Evolutionary conservation across 2,329 filamentous ascomycete species (phyloP).

Genomic region (Aureobasidium subglaciale): DNA sequence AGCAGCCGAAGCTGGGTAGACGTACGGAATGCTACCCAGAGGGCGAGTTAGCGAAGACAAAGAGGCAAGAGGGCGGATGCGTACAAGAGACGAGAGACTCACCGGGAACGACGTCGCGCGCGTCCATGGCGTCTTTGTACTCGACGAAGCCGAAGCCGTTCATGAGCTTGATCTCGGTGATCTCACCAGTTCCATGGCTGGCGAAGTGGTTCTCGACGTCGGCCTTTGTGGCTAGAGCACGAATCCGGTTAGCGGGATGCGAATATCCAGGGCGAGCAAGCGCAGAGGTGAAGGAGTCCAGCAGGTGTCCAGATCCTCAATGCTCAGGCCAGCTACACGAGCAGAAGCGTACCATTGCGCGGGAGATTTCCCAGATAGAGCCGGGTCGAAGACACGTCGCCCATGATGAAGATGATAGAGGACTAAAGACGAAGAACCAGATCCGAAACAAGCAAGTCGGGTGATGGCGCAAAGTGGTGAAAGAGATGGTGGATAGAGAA

Average conservation of each 20-base stretch:
- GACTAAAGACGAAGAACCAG: background rate
- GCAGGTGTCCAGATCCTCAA: slow-evolving; percentile 16
- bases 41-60: slow-evolving; percentile 18
- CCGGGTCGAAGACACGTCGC: slow-evolving; percentile 87
- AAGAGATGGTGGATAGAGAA: background rate
- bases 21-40: slow-evolving; percentile 53
- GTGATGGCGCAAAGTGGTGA: background rate
- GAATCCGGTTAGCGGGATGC: slow-evolving; percentile 41
- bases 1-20: slow-evolving; percentile 22
- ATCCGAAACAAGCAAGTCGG: slow-evolving; percentile 3
- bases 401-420: slow-evolving; percentile 48
- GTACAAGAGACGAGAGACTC: slow-evolving; percentile 36
- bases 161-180: slow-evolving; percentile 99
- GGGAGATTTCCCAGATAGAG: slow-evolving; percentile 98
- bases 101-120: slow-evolving; percentile 97
- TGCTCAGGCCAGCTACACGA: slow-evolving; percentile 19
- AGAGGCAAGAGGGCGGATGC: slow-evolving; percentile 12
- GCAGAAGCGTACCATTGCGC: slow-evolving; percentile 68
- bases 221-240: slow-evolving; percentile 76
- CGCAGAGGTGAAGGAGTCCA: slow-evolving; percentile 12
- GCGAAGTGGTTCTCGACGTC: slow-evolving; percentile 95
- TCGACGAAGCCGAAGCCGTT: slow-evolving; percentile 99
- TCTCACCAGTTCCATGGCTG: slow-evolving; percentile 92
- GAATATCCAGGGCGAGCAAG: slow-evolving; percentile 19
- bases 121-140: slow-evolving; percentile 97